Percentiles rank a stretch among this genome's conserved stretches.
Conservation (phyloP, 1,139 yeast species). For the Hemisphaericaspora xylanilytica region DNA sequence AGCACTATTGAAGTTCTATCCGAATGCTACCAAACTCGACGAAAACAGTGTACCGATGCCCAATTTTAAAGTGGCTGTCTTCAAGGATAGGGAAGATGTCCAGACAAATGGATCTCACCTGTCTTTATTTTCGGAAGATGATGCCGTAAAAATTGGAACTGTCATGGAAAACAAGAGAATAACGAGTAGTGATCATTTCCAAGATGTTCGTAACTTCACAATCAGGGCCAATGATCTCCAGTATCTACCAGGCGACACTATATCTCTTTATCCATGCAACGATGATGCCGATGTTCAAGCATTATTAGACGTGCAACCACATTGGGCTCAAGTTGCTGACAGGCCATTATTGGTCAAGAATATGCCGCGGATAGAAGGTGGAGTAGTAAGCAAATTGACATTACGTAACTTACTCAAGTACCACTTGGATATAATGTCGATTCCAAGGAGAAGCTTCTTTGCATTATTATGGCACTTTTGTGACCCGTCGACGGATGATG, state of each 20-base stretch:
- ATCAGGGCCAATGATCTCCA: constrained; percentile 36
- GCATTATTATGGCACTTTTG: constrained; percentile 71
- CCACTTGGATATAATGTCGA: constrained; percentile 77
- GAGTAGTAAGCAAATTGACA: constrained; percentile 56
- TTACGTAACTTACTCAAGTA: constrained; percentile 69
- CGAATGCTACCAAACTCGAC: constrained; percentile 11
- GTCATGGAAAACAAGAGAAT: constrained; percentile 54
- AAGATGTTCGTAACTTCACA: constrained; percentile 74
- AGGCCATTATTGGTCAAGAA: constrained; percentile 35
- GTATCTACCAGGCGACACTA: constrained; percentile 77
- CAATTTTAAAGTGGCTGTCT: constrained; percentile 11
- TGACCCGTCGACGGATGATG: constrained; percentile 43
- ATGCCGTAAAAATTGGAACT: constrained; percentile 32
- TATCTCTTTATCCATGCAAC: constrained; percentile 75
- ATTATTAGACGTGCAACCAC: constrained; percentile 63
- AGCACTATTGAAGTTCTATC: constrained; percentile 24
- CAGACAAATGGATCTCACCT: neutral
- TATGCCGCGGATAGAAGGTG: constrained; percentile 49
- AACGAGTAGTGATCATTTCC: constrained; percentile 74
- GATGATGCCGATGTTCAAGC: constrained; percentile 60
- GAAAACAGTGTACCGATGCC: constrained; percentile 20
- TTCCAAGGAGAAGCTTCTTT: constrained; percentile 85
- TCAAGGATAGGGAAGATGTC: neutral
- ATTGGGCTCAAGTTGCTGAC: constrained; percentile 72
- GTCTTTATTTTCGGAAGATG: constrained; percentile 3